Conservation (phyloP, 2,329 filamentous ascomycete genomes). For the Arthrobotrys iridis region DNA sequence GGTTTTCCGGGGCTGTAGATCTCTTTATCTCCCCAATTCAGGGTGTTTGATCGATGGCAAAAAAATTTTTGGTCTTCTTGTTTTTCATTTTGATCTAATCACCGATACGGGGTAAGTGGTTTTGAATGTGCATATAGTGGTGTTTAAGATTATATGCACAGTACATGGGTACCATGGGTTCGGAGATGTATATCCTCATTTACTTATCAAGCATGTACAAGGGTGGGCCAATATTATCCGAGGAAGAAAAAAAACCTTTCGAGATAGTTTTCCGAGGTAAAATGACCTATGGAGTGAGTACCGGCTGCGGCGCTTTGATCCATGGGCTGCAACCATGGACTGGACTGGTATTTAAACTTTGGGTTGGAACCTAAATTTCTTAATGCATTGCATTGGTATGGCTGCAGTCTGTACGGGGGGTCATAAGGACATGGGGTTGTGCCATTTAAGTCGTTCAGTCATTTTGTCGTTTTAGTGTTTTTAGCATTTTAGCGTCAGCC, state of each 20-base stretch:
- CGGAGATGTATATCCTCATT: no score
- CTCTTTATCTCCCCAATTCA: not conserved
- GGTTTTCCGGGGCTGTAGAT: slow-evolving; percentile 3
- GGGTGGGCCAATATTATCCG: slow-evolving; percentile 1
- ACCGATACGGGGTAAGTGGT: not conserved
- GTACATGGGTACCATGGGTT: slow-evolving; percentile 5
- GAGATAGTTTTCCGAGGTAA: slow-evolving; percentile 8
- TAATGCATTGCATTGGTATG: not conserved
- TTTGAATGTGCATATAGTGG: not conserved
- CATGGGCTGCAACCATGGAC: no score
- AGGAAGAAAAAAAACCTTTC: not conserved
- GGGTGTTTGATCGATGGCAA: not conserved
- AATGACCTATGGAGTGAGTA: no score
- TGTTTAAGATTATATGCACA: not conserved
- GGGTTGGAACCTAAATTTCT: no score
- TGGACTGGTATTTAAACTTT: not conserved
- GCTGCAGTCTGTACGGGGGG: no score
- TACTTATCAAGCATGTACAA: no score
- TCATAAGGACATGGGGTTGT: no score
- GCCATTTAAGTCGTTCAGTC: no score
- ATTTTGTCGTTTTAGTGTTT: no score
- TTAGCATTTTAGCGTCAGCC: no score
- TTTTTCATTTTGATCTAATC: no score
- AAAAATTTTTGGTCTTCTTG: not conserved
- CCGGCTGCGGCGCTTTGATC: not conserved